Evolutionary conservation across 2,329 filamentous ascomycete species (phyloP), one percentile per base, ranked within the genome.

Genomic region (Chrysosporium queenslandicum): DNA sequence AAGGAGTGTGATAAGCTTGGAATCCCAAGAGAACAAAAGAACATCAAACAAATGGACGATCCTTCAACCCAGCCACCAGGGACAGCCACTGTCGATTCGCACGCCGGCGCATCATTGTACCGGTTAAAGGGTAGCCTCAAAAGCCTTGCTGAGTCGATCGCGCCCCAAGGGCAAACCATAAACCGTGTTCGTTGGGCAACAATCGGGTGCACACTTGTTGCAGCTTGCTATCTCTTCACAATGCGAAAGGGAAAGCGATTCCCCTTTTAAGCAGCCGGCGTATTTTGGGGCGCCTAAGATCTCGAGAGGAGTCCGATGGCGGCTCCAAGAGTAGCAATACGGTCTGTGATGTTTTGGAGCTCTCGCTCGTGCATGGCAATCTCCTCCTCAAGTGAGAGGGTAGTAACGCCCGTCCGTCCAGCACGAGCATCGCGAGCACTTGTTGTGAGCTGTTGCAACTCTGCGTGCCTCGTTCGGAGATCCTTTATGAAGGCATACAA

Each of bases 361-460:
- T 52, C 41, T 37, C 25, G 18, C 32, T 46, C 14, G 12, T 52
- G 11, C 18, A 29, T 16, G 12, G 25, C 23, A 12, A 46, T 29
- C 42, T 52, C 41, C 18, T 52, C 16, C 18, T 52, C 21, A 27
- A 40, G 9, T 18, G 40, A 29, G 25, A 30, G 21, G 8, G 23
- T 34, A 5, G 18, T 3, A 9, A 16, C 20, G 25, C n/a, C 11
- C 18, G n/a, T 16, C 14, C 50, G 18, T 4, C 25, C 6, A 2
- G 11, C 40, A 14, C 16, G 29, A 20, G 50, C n/a, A 4, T 52
- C 27, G 5, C 30, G 40, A 18, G 50, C 50, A 34, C 40, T 52
- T 25, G 50, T 43, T 29, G 50, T 46, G 16, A 52, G 39, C 40
- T 23, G 36, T 18, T 50, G 20, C 32, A 50, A 29, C 12, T 50